Evolutionary conservation across 2,329 filamentous ascomycete genomes (phyloP).

Genomic region (Cladophialophora chaetospira): DNA sequence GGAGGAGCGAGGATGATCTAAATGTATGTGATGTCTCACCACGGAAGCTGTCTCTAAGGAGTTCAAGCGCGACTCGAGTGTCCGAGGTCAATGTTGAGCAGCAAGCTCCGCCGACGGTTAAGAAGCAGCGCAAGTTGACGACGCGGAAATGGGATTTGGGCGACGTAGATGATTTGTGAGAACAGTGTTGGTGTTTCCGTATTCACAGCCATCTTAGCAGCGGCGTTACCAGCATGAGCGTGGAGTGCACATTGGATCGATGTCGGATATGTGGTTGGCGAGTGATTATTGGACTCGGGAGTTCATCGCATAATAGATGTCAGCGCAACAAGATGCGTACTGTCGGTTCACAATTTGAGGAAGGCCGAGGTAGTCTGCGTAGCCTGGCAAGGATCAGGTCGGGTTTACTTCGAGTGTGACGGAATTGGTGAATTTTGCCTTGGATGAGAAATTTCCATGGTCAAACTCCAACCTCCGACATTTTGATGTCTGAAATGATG

Average conservation of each 20-base stretch:
- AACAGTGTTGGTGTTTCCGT: background rate
- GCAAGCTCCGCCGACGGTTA: conserved; percentile 38
- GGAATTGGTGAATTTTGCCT: background rate
- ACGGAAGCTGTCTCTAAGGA: conserved; percentile 30
- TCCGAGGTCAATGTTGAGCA: conserved; percentile 19
- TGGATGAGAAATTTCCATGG: background rate
- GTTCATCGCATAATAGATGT: background rate
- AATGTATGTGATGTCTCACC: conserved; percentile 29
- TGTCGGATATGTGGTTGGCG: background rate
- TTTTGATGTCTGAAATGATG: background rate
- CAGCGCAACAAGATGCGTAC: background rate
- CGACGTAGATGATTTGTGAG: conserved; percentile 43
- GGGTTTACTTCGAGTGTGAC: background rate
- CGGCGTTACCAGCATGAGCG: too few relatives aligned
- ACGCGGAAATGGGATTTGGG: conserved; percentile 52
- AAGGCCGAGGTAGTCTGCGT: too few relatives aligned
- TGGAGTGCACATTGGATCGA: background rate
- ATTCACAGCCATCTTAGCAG: too few relatives aligned
- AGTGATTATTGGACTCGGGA: background rate
- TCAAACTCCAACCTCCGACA: conserved; percentile 22
- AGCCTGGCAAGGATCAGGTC: background rate
- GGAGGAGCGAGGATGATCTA: conserved; percentile 18
- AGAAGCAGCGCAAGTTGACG: conserved; percentile 48
- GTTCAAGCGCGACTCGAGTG: conserved; percentile 22
- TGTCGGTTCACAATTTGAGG: background rate